Conservation (phyloP, 108 stramenopile genomes). For the Chaetoceros tenuissimus region DNA sequence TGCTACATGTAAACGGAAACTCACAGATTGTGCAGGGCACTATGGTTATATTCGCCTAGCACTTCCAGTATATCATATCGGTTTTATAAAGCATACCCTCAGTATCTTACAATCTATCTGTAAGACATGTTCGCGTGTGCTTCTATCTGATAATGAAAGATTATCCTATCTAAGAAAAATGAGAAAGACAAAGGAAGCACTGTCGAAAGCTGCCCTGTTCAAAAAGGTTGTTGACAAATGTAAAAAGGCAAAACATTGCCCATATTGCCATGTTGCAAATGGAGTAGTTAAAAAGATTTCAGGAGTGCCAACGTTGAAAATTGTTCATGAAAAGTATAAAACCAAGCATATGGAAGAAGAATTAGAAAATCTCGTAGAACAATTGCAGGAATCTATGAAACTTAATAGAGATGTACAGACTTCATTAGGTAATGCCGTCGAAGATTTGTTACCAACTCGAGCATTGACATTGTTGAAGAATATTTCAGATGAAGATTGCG, state of each 20-base stretch:
- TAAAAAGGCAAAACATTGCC: conserved; percentile 85
- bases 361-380: conserved; percentile 48
- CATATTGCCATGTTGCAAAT: conserved; percentile 80
- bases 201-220: conserved; percentile 55
- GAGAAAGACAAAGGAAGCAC: conserved; percentile 78
- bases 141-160: conserved; percentile 69
- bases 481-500: conserved; percentile 93
- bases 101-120: conserved; percentile 92
- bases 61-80: conserved; percentile 97
- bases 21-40: conserved; percentile 94
- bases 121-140: conserved; percentile 91
- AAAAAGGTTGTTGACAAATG: conserved; percentile 90
- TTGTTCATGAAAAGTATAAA: conserved; percentile 90
- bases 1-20: conserved; percentile 86
- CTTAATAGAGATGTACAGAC: conserved; percentile 66
- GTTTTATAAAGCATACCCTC: conserved; percentile 92
- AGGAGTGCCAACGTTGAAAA: conserved; percentile 85
- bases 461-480: conserved; percentile 80
- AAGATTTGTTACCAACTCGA: conserved; percentile 69
- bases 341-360: conserved; percentile 71
- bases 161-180: conserved; percentile 51
- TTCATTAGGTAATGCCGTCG: conserved; percentile 26
- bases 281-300: conserved; percentile 95
- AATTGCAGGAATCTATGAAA: conserved; percentile 46
- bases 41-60: conserved; percentile 92